Evolutionary conservation across 2,329 filamentous ascomycete species (phyloP).

Genomic region (Fulvia fulva): DNA sequence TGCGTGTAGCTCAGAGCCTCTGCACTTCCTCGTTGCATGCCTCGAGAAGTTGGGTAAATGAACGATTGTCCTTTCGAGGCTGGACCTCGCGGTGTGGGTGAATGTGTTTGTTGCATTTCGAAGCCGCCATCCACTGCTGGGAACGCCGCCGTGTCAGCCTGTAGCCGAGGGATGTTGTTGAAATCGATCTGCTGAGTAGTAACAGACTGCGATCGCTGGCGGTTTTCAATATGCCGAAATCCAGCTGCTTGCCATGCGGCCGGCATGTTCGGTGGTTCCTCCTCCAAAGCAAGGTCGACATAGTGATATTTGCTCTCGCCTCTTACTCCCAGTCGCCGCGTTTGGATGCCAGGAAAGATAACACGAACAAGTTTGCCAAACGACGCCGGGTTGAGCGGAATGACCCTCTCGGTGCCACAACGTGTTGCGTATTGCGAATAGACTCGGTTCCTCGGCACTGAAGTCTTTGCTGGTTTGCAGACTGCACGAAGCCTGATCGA

Average conservation of each 20-base stretch:
- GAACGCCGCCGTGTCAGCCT: constrained; percentile 48
- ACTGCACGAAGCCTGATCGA: constrained; percentile 64
- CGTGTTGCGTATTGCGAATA: constrained; percentile 93
- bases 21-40: constrained; percentile 38
- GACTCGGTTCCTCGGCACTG: constrained; percentile 86
- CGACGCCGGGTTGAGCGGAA: constrained; percentile 91
- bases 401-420: constrained; percentile 89
- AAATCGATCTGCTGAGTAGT: constrained; percentile 33
- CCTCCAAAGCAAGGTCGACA: constrained; percentile 50
- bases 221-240: constrained; percentile 18
- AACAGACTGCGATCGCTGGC: constrained; percentile 30
- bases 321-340: constrained; percentile 81
- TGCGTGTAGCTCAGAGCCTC: constrained; percentile 55
- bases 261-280: constrained; percentile 36
- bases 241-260: constrained; percentile 20
- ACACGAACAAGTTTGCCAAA: constrained; percentile 97
- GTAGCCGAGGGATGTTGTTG: constrained; percentile 42
- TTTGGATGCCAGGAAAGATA: constrained; percentile 92
- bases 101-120: constrained; percentile 28
- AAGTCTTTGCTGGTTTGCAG: constrained; percentile 71
- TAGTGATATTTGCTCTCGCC: constrained; percentile 99
- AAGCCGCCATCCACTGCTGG: constrained; percentile 34
- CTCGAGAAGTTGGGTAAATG: constrained; percentile 43
- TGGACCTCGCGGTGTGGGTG: constrained; percentile 33
- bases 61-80: constrained; percentile 45